phyloP scores from a whole-genome alignment of 208 protist genomes.

The Leishmania arabica region DNA sequence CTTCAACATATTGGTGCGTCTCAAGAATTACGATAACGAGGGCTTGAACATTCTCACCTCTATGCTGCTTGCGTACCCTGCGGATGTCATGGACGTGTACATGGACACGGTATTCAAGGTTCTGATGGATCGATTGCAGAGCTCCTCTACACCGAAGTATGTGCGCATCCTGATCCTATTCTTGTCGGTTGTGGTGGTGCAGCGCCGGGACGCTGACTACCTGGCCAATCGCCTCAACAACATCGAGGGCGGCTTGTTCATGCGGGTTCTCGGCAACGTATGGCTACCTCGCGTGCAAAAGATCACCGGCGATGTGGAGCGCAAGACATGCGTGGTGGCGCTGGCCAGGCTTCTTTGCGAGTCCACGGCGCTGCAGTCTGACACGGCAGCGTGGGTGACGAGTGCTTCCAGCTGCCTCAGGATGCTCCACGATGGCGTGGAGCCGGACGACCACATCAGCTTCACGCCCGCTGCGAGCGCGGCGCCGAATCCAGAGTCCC shows the following conservation, averaged over 20 bases:
- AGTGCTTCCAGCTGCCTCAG: conserved; percentile 72
- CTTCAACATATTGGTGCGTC: conserved; percentile 65
- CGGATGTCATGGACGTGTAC: conserved; percentile 57
- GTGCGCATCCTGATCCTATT: conserved; percentile 91
- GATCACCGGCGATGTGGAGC: conserved; percentile 74
- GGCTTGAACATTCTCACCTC: conserved; percentile 87
- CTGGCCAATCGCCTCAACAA: conserved; percentile 63
- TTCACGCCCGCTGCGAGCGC: conserved; percentile 54
- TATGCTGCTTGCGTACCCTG: conserved; percentile 78
- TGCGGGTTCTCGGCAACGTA: conserved; percentile 70
- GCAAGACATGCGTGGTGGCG: conserved; percentile 86
- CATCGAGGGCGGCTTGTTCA: conserved; percentile 81
- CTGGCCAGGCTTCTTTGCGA: conserved; percentile 76
- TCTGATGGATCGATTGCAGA: conserved; percentile 72
- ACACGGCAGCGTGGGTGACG: conserved; percentile 54
- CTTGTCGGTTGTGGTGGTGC: conserved; percentile 70
- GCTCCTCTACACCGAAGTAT: conserved; percentile 86
- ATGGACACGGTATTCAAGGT: conserved; percentile 64
- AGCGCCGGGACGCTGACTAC: conserved; percentile 56
- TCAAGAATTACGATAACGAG: conserved; percentile 91
- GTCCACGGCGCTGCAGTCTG: conserved; percentile 56
- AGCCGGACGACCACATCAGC: conserved; percentile 80
- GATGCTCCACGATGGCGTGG: conserved; percentile 74
- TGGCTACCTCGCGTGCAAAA: conserved; percentile 89
- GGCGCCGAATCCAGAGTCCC: conserved; percentile 35